A percentile compares a stretch with the other conserved stretches of the same genome.
These are phyloP conservation scores for Orychophragmus violaceus DNA, from an alignment of 345 rosid genomes.

Conservation along the genomic window DNA sequence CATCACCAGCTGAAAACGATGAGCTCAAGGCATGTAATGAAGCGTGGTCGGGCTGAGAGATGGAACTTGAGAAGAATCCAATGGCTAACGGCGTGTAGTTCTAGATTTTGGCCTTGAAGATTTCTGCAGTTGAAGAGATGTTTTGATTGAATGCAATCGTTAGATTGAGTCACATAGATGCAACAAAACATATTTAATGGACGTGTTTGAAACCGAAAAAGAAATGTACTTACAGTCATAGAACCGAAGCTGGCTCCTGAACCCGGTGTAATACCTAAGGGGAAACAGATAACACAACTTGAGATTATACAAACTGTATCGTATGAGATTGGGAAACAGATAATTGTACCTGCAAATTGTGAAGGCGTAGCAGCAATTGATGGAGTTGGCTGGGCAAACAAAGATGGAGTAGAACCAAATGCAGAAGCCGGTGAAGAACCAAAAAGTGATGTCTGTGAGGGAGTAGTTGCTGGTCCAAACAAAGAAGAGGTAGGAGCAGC, in stretches of 20 bases:
- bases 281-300: not conserved
- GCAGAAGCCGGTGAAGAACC: constrained; percentile 62
- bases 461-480: constrained; percentile 35
- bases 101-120: constrained; percentile 76
- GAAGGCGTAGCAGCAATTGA: constrained; percentile 62
- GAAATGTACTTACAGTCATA: constrained; percentile 52
- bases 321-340: not conserved
- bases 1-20: constrained; percentile 11
- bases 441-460: constrained; percentile 43
- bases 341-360: constrained; percentile 12
- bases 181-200: constrained; percentile 6
- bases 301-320: not conserved
- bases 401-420: constrained; percentile 42
- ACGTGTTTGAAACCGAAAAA: no score
- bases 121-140: constrained; percentile 47
- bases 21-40: not conserved
- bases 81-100: constrained; percentile 55
- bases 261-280: constrained; percentile 53
- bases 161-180: not conserved
- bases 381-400: constrained; percentile 41
- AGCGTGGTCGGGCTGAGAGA: not conserved
- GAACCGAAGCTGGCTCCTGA: constrained; percentile 91
- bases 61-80: not conserved
- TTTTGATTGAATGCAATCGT: not conserved
- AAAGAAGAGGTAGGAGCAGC: constrained; percentile 57